A percentile compares a stretch with the other conserved stretches of the same genome.
phyloP scores from a whole-genome alignment of 768 basidiomycete species.

The Melanogaster broomeanus region DNA sequence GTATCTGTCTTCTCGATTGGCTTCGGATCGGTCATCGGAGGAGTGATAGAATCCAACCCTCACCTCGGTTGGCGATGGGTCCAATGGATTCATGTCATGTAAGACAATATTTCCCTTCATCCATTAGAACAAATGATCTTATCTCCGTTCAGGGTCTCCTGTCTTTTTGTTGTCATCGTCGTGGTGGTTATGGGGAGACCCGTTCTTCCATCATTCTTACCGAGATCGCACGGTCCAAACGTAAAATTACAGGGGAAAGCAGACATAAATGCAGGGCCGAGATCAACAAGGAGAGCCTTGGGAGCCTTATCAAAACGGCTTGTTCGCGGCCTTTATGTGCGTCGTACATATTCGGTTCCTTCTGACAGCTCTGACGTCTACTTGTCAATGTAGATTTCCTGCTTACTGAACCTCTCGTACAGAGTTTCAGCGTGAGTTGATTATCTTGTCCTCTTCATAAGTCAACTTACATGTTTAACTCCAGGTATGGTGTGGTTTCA shows the following conservation, averaged over 20 bases:
- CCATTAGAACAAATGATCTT: neutral
- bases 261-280: slow-evolving; percentile 63
- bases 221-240: slow-evolving; percentile 58
- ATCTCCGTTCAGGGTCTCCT: slow-evolving; percentile 46
- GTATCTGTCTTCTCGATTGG: slow-evolving; percentile 58
- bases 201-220: slow-evolving; percentile 69
- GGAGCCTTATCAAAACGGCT: slow-evolving; percentile 62
- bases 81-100: slow-evolving; percentile 76
- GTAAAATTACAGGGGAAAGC: slow-evolving; percentile 64
- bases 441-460: neutral
- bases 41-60: slow-evolving; percentile 62
- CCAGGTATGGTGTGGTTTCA: slow-evolving; percentile 67
- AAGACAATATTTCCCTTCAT: neutral
- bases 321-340: slow-evolving; percentile 70
- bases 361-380: neutral
- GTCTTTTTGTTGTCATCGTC: slow-evolving; percentile 48
- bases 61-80: slow-evolving; percentile 78
- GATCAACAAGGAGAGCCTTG: slow-evolving; percentile 55
- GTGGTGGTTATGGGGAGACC: slow-evolving; percentile 70
- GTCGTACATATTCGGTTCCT: slow-evolving; percentile 23
- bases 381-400: slow-evolving; percentile 18
- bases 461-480: neutral
- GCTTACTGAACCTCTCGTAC: slow-evolving; percentile 64
- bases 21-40: slow-evolving; percentile 61
- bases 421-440: slow-evolving; percentile 62